A percentile compares a stretch with the other conserved stretches of the same genome.
Conservation (phyloP, 257 asterid genomes). For the Mitragyna speciosa region DNA sequence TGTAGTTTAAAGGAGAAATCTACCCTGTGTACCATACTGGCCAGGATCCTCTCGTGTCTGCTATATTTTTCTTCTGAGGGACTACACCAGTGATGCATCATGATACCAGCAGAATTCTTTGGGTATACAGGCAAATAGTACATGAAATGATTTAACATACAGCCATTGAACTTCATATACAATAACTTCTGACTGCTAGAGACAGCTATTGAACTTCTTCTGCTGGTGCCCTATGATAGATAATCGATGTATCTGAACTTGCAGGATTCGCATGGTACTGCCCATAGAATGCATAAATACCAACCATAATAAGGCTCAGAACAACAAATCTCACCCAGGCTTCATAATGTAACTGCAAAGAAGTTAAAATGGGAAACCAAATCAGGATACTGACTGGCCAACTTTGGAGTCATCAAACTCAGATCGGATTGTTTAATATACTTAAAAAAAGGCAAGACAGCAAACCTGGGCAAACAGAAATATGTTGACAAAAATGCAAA, state of each 20-base stretch:
- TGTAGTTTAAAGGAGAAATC: background rate
- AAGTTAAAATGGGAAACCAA: slow-evolving; percentile 1
- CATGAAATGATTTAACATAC: background rate
- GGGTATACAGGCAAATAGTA: background rate
- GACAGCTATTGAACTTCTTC: slow-evolving; percentile 43
- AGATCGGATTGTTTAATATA: background rate
- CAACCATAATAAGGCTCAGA: slow-evolving; percentile 64
- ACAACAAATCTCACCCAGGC: slow-evolving; percentile 89
- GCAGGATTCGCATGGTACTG: slow-evolving; percentile 81
- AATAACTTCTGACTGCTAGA: slow-evolving; percentile 16
- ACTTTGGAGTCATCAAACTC: background rate
- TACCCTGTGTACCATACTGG: background rate
- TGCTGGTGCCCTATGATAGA: slow-evolving; percentile 60
- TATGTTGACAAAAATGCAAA: slow-evolving; percentile 79
- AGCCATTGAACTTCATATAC: background rate
- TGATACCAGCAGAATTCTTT: slow-evolving; percentile 9
- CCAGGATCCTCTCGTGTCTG: slow-evolving; percentile 3
- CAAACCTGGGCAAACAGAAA: slow-evolving; percentile 92
- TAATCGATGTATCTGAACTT: slow-evolving; percentile 55
- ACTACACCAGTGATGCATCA: background rate
- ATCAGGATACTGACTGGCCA: background rate
- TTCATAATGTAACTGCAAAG: slow-evolving; percentile 84
- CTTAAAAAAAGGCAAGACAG: background rate
- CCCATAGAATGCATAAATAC: slow-evolving; percentile 76
- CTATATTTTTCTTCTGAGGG: background rate